Evolutionary conservation across 495 filamentous ascomycete genomes (phyloP).

Genomic region (Hyaloscypha finlandica): DNA sequence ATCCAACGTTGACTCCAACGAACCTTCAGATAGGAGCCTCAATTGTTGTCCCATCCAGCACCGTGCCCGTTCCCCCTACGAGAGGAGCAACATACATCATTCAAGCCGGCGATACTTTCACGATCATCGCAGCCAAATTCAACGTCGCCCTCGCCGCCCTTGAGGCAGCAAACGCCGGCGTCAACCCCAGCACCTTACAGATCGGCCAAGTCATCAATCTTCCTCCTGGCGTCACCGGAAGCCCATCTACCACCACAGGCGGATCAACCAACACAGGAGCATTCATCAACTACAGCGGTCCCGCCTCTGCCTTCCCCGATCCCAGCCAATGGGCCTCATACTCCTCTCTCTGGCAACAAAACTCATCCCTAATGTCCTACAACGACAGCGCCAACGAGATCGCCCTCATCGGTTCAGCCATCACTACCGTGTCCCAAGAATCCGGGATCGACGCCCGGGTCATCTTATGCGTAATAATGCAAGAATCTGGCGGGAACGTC

Average conservation of each 20-base stretch:
- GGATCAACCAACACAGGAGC: neutral
- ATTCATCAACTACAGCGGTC: constrained; percentile 37
- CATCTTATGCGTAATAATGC: constrained; percentile 48
- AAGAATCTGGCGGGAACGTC: constrained; percentile 45
- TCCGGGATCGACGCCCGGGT: constrained; percentile 45
- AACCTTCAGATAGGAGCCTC: constrained; percentile 19
- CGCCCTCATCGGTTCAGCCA: constrained; percentile 38
- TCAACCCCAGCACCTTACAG: constrained; percentile 14
- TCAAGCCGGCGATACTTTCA: constrained; percentile 22
- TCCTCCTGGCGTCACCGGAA: constrained; percentile 4
- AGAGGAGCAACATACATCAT: constrained; percentile 14
- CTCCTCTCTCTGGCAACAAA: constrained; percentile 41
- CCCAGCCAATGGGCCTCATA: constrained; percentile 39
- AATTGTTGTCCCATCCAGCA: constrained; percentile 20
- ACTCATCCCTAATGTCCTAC: constrained; percentile 37
- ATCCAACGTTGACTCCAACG: constrained; percentile 10
- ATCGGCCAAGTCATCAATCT: constrained; percentile 26
- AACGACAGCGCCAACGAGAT: constrained; percentile 40
- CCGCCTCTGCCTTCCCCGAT: constrained; percentile 38
- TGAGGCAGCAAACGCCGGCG: constrained; percentile 9
- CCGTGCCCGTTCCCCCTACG: neutral
- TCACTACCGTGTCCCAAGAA: constrained; percentile 34
- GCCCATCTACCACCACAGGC: neutral
- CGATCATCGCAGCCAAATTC: constrained; percentile 5
- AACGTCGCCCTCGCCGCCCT: constrained; percentile 1